These are phyloP conservation scores for Amanita jacksonii DNA, from an alignment of 768 basidiomycete genomes.

Conservation along the genomic window DNA sequence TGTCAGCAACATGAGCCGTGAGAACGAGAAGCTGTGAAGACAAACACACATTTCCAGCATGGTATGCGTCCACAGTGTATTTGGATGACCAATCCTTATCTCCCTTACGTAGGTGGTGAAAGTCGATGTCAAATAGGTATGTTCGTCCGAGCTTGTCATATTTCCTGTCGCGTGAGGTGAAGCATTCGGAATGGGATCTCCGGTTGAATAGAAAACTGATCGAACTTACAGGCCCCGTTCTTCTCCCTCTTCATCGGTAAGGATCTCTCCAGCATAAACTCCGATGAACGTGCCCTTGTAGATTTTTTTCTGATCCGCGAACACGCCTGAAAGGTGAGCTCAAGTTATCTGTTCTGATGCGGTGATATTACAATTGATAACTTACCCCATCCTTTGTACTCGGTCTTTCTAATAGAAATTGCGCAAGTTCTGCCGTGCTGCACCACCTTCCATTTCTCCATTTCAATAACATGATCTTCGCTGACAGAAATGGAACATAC, in stretches of 20 bases:
- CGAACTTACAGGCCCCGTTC: constrained; percentile 55
- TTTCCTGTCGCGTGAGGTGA: constrained; percentile 34
- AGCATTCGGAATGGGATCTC: no score
- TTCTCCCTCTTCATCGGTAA: constrained; percentile 62
- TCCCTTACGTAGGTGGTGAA: constrained; percentile 45
- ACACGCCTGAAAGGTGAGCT: constrained; percentile 44
- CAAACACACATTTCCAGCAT: constrained; percentile 68
- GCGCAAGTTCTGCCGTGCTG: constrained; percentile 64
- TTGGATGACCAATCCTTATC: constrained; percentile 27
- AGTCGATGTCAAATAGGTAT: constrained; percentile 80
- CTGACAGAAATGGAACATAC: not conserved
- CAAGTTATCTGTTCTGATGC: not conserved
- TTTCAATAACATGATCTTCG: not conserved
- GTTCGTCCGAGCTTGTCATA: constrained; percentile 70
- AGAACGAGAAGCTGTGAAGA: no score
- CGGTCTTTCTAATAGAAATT: constrained; percentile 61
- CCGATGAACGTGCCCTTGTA: constrained; percentile 66
- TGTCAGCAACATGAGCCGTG: no score
- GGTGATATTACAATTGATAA: constrained; percentile 8
- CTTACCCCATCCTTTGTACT: constrained; percentile 80
- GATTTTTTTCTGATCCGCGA: constrained; percentile 57
- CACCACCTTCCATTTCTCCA: constrained; percentile 48
- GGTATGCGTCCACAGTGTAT: constrained; percentile 79
- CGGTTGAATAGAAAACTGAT: not conserved
- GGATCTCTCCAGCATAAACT: constrained; percentile 76